Base-by-base conservation (phyloP, 352 stramenopile species). In the Blastocystis sp. region DNA sequence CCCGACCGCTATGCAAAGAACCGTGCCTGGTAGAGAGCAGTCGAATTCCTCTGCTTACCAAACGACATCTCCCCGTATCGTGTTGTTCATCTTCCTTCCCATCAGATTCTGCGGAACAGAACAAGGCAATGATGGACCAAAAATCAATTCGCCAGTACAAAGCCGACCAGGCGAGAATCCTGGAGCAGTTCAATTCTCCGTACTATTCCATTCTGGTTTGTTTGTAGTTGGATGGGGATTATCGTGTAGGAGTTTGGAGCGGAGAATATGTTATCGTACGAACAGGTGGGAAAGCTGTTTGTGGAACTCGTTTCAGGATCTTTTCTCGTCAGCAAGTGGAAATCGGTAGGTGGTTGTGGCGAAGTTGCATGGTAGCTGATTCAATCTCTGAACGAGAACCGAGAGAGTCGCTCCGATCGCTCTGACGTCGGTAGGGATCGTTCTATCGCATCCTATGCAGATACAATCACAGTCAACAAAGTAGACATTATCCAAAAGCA, bases 401-500 rank as follows among this genome's bases (percentile, higher is more conserved):
- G 49, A 29, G 34, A 64, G 29, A 49, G 21, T 21, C 4, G 21
- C 21, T 36, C 46, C 21, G 40, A 81, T 14, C 24, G n/a, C 42
- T 6, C 61, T 32, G 69, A 63, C 42, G 32, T 24, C 21, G 69
- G 69, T 81, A 27, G 2, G 36, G 1, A 8, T 24, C 11, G 27
- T 32, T 11, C 16, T 24, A 32, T 0, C 21, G 16, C 1, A 9
- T 81, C 14, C 61, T 63, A 11, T 46, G 14, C 63, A 81, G 69
- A 81, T 42, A 81, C 69, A 27, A 42, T 81, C 2, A 81, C 69
- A 51, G 29, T 81, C 9, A 81, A 38, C 46, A 81, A 81, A 64
- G 48, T 81, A 11, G 69, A 81, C 38, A 64, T 81, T 38, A 81
- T 81, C 42, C 69, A 81, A 48, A 81, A 81, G 42, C 69, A 81